A percentile compares a stretch with the other conserved stretches of the same genome.
Evolutionary conservation across 768 basidiomycete species (phyloP).

Genomic region (Podaxis sp.): DNA sequence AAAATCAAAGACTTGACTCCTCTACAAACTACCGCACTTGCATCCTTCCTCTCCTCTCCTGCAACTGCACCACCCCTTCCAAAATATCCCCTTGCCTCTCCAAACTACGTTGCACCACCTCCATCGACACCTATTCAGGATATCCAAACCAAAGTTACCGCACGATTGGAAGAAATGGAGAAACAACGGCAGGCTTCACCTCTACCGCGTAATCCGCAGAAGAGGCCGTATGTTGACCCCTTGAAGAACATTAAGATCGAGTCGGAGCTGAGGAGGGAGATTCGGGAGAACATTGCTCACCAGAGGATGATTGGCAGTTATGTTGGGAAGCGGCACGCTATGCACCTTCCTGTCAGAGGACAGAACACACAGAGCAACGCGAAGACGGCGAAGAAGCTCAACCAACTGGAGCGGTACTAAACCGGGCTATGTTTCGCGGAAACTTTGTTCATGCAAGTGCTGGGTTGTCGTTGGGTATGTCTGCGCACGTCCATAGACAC

Average conservation of each 20-base stretch:
- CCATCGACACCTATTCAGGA: conserved; percentile 38
- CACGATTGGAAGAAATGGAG: conserved; percentile 21
- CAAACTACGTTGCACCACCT: conserved; percentile 49
- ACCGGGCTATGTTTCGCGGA: neutral
- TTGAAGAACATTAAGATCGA: conserved; percentile 82
- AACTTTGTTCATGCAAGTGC: neutral
- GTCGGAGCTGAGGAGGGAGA: conserved; percentile 76
- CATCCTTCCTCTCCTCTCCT: conserved; percentile 92
- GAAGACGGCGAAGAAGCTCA: conserved; percentile 87
- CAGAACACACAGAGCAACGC: conserved; percentile 93
- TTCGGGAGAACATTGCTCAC: conserved; percentile 91
- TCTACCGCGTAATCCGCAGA: conserved; percentile 22
- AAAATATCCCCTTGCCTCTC: conserved; percentile 63
- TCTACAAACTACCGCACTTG: conserved; percentile 86
- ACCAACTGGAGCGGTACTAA: conserved; percentile 68
- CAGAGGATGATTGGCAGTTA: conserved; percentile 94
- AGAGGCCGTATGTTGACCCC: conserved; percentile 46
- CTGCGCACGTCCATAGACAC: neutral
- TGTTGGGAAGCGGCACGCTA: conserved; percentile 89
- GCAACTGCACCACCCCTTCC: conserved; percentile 68
- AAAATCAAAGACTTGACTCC: conserved; percentile 82
- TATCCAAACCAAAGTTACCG: conserved; percentile 41
- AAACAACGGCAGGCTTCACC: conserved; percentile 32
- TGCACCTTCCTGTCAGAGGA: conserved; percentile 91
- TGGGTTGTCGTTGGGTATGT: neutral